Evolutionary conservation across 306 rosid genomes (phyloP), one percentile per base, ranked within the genome.

Genomic region (Cicer judaicum): DNA sequence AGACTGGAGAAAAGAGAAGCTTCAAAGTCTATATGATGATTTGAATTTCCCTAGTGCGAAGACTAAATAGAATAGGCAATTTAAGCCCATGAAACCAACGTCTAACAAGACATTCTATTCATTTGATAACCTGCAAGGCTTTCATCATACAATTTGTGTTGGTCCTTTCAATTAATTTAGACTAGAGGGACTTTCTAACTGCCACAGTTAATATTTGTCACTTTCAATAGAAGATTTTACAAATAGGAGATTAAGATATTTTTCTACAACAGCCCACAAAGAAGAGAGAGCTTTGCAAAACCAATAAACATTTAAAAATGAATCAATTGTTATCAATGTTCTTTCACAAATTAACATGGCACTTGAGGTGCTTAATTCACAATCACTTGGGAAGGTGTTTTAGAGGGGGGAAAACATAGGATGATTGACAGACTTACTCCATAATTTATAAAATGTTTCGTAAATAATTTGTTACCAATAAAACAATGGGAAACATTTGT

Each of bases 141-240:
- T 24, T 48, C 59, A 48, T 11, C 55, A 44, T 19, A 47, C 12
- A 10, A 43, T 48, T 2, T 44, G 55, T 21, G 40, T 53, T 5
- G 11, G 40, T 65, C 71, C 18, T 65, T 43, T 65, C 34, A 66
- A 66, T 46, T 66, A 66, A 1, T 19, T 43, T 44, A 44, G 72
- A 44, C 56, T 46, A 66, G 46, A 66, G 49, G 41, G 12, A 21
- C 7, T 44, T 66, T 7, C 19, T 47, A 24, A 8, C 42, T 47
- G n/a, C 15, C 9, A 47, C 57, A 46, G 59, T 47, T 7, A 47
- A 46, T 68, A 2, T 46, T 24, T 29, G n/a, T 67, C 34, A 34
- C 53, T 56, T 34, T 53, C 8, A 18, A 15, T 13, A 50, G 47
- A 54, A 68, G 54, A 29, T 29, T 67, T 38, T 15, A 69, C 61